Evolutionary conservation across 225 moss, liverwort and hornwort genomes (phyloP).

Genomic region (Climacium dendroides): DNA sequence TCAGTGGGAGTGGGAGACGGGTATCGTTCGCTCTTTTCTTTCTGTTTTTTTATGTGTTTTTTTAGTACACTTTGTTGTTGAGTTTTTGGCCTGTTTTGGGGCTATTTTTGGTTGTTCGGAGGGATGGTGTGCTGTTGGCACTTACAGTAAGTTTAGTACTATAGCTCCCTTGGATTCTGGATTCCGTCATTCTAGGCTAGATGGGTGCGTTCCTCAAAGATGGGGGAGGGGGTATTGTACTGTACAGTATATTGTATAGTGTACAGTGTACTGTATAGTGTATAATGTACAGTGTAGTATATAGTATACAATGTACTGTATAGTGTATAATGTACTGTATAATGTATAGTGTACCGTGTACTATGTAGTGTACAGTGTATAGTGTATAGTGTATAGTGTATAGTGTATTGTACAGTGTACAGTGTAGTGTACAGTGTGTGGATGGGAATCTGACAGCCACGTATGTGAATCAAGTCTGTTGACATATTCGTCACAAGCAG

Average conservation of each 20-base stretch:
- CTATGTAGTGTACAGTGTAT: too few species aligned
- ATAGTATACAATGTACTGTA: too few species aligned
- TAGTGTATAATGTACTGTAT: too few species aligned
- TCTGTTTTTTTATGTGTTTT: neutral
- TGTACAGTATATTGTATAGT: neutral
- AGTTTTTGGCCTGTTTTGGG: neutral
- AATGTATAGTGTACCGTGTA: too few species aligned
- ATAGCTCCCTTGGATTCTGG: neutral
- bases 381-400: too few species aligned
- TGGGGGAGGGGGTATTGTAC: too few species aligned
- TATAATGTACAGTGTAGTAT: too few species aligned
- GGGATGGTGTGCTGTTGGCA: neutral
- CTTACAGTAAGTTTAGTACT: too few species aligned
- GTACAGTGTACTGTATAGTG: neutral
- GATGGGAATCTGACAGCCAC: neutral
- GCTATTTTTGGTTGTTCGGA: neutral
- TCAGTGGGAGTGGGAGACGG: neutral
- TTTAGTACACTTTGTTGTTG: neutral
- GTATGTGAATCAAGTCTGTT: neutral
- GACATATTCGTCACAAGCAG: neutral
- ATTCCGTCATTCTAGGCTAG: neutral
- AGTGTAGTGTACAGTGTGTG: too few species aligned
- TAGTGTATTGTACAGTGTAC: neutral
- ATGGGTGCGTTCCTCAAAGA: neutral
- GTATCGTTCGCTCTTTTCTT: neutral